Evolutionary conservation across 306 rosid genomes (phyloP).

Genomic region (Castanea mollissima): DNA sequence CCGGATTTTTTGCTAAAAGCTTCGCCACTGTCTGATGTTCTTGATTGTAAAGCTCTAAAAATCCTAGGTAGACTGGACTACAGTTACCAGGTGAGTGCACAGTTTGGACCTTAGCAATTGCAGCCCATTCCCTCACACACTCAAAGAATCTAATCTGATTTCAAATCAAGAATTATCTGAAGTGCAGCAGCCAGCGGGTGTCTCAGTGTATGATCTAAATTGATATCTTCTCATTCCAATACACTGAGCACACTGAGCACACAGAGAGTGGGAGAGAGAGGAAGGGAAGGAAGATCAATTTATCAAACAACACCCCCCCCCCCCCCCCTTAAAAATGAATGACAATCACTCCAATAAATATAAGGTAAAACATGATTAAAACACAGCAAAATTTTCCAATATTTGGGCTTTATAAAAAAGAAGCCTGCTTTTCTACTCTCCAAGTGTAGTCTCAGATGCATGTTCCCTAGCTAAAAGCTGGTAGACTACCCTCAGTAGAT

Average conservation of each 20-base stretch:
- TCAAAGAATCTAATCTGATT: background rate
- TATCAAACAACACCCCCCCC: background rate
- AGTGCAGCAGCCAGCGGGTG: too few species aligned
- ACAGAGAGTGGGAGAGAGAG: too few species aligned
- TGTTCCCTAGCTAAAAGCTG: conserved; percentile 15
- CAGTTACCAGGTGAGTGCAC: background rate
- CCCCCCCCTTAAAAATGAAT: background rate
- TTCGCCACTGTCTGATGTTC: background rate
- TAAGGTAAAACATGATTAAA: background rate
- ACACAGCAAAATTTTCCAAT: background rate
- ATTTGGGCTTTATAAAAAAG: conserved; percentile 2
- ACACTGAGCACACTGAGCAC: too few species aligned
- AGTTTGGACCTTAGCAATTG: background rate
- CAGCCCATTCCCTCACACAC: background rate
- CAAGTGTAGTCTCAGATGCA: background rate
- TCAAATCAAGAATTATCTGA: too few species aligned
- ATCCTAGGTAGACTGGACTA: background rate
- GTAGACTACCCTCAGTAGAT: conserved; percentile 73
- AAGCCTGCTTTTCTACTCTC: background rate
- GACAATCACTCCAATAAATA: background rate
- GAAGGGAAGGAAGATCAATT: background rate
- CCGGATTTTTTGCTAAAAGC: background rate
- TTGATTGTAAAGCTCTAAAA: background rate
- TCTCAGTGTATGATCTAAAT: too few species aligned
- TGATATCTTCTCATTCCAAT: too few species aligned